phyloP scores from a whole-genome alignment of 495 filamentous ascomycete genomes.

The Letharia lupina region DNA sequence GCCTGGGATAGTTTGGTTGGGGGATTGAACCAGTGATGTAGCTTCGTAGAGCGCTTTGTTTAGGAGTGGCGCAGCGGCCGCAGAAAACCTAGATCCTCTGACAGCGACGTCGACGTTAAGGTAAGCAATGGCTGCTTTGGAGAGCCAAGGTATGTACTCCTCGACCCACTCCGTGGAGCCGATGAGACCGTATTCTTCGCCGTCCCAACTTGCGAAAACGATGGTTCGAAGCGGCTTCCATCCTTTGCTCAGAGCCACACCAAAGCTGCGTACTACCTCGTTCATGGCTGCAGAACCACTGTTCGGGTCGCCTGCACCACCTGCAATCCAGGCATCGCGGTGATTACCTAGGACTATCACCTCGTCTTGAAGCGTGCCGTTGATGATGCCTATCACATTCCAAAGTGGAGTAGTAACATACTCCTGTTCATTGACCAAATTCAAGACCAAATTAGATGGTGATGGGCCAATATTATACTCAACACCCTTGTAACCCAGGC shows the following conservation, averaged over 20 bases:
- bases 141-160: conserved; percentile 82
- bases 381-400: conserved; percentile 93
- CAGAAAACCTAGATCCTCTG: conserved; percentile 40
- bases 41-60: conserved; percentile 66
- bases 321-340: conserved; percentile 87
- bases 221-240: conserved; percentile 87
- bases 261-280: conserved; percentile 78
- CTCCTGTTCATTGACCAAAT: conserved; percentile 80
- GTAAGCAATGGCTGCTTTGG: conserved; percentile 61
- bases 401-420: conserved; percentile 84
- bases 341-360: conserved; percentile 93
- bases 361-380: conserved; percentile 78
- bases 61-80: conserved; percentile 60
- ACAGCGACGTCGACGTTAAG: conserved; percentile 63
- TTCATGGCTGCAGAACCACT: conserved; percentile 84
- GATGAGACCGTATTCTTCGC: conserved; percentile 62
- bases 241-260: conserved; percentile 59
- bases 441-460: conserved; percentile 63
- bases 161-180: conserved; percentile 71
- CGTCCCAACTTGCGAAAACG: conserved; percentile 68
- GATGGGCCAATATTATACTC: conserved; percentile 89
- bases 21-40: conserved; percentile 62
- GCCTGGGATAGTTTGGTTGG: conserved; percentile 56
- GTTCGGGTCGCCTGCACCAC: conserved; percentile 77
- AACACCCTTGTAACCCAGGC: conserved; percentile 73